Evolutionary conservation across 2,329 filamentous ascomycete genomes (phyloP).

Genomic region (Diplocarpon mali): DNA sequence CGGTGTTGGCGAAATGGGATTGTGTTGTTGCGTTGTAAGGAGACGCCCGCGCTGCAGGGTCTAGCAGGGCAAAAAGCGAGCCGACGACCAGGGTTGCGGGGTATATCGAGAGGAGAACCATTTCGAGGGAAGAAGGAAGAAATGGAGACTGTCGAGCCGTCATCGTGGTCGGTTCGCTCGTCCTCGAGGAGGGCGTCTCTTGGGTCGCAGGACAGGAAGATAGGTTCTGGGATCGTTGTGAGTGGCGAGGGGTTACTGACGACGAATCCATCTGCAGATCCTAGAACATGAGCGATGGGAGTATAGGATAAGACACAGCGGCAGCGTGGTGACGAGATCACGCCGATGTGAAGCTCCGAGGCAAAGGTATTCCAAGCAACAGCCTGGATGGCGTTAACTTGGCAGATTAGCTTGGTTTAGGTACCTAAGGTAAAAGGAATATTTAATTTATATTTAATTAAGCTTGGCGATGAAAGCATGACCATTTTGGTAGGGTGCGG

Average conservation of each 20-base stretch:
- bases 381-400: constrained; percentile 10
- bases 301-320: constrained; percentile 2
- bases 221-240: constrained; percentile 20
- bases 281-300: constrained; percentile 17
- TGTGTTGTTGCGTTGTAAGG: constrained; percentile 53
- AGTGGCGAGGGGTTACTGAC: constrained; percentile 22
- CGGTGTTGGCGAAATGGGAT: constrained; percentile 47
- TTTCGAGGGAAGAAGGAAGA: constrained; percentile 60
- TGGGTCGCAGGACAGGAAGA: constrained; percentile 9
- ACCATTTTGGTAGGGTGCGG: no score
- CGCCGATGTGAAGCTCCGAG: constrained; percentile 8
- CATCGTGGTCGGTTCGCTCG: constrained; percentile 8
- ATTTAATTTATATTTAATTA: no score
- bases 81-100: constrained; percentile 71
- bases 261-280: constrained; percentile 21
- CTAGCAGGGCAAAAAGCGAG: constrained; percentile 67
- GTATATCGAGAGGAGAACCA: constrained; percentile 56
- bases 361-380: no score
- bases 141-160: constrained; percentile 36
- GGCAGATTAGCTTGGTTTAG: no score
- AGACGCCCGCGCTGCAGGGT: constrained; percentile 55
- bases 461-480: no score
- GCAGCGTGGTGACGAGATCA: constrained; percentile 13
- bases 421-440: no score
- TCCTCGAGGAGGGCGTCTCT: background rate